A percentile compares a stretch with the other conserved stretches of the same genome.
These are phyloP conservation scores for Vitis rupestris DNA, from an alignment of 164 flowering plant genomes.

Conservation along the genomic window DNA sequence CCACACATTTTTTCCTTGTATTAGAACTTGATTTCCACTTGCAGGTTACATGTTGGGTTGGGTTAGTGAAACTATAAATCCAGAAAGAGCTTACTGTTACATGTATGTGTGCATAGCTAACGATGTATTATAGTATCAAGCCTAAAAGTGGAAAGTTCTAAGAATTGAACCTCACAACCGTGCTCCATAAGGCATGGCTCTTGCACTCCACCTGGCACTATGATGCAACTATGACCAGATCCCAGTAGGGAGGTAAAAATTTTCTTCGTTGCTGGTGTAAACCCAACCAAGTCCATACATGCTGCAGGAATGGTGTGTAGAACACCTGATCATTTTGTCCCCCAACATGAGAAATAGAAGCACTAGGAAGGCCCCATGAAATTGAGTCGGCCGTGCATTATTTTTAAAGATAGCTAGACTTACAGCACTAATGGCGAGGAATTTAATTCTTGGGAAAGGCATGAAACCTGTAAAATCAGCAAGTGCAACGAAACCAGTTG, in stretches of 20 bases:
- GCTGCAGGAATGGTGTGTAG: conserved; percentile 86
- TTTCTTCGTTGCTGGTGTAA: conserved; percentile 69
- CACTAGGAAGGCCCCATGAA: background rate
- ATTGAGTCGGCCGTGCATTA: background rate
- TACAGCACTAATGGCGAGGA: conserved; percentile 90
- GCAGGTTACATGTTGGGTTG: too few relatives aligned
- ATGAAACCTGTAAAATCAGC: conserved; percentile 74
- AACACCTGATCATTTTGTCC: conserved; percentile 53
- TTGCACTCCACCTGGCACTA: conserved; percentile 95
- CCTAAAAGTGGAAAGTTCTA: background rate
- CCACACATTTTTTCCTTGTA: too few relatives aligned
- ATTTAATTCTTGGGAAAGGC: conserved; percentile 81
- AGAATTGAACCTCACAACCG: conserved; percentile 63
- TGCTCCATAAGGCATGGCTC: conserved; percentile 75
- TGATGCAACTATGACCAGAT: conserved; percentile 83
- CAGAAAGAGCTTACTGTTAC: background rate
- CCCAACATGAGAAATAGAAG: background rate
- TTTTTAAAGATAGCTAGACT: conserved; percentile 19
- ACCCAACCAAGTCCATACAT: conserved; percentile 96
- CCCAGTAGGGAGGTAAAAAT: conserved; percentile 62
- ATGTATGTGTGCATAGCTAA: background rate
- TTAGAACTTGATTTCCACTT: too few relatives aligned
- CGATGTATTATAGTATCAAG: background rate
- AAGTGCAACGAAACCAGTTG: conserved; percentile 79
- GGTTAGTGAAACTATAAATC: too few relatives aligned